phyloP scores from a whole-genome alignment of 495 filamentous ascomycete genomes.

The Neurospora intermedia region DNA sequence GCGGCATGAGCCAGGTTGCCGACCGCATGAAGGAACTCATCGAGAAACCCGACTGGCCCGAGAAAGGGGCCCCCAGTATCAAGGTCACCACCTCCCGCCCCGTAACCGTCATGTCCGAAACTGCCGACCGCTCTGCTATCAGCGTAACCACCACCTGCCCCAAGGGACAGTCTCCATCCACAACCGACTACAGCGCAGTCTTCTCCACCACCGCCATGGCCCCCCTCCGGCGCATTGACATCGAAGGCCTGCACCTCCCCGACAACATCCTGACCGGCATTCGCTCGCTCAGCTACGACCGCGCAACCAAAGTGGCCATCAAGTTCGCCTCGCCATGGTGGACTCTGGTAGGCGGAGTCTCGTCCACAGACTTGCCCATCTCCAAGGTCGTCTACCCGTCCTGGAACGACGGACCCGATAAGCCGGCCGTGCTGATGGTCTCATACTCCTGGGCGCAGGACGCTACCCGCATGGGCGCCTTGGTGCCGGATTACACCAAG shows the following conservation, averaged over 20 bases:
- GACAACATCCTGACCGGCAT: slow-evolving; percentile 16
- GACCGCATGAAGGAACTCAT: not conserved
- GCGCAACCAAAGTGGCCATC: slow-evolving; percentile 24
- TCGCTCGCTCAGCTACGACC: slow-evolving; percentile 21
- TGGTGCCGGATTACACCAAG: slow-evolving; percentile 14
- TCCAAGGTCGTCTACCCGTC: slow-evolving; percentile 36
- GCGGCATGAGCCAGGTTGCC: not conserved
- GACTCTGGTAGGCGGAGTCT: slow-evolving; percentile 22
- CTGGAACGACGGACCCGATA: slow-evolving; percentile 21
- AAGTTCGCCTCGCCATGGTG: slow-evolving; percentile 25
- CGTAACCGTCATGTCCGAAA: slow-evolving; percentile 11
- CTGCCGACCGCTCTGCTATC: not conserved
- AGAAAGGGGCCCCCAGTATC: not conserved
- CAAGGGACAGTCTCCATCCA: not conserved
- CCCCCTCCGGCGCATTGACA: slow-evolving; percentile 19
- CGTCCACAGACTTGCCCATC: slow-evolving; percentile 26
- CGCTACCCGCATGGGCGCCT: slow-evolving; percentile 25
- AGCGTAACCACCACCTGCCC: not conserved
- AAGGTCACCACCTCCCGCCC: slow-evolving; percentile 10
- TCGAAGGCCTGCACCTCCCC: slow-evolving; percentile 9
- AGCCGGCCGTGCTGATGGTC: slow-evolving; percentile 28
- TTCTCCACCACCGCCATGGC: slow-evolving; percentile 22
- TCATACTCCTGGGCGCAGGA: slow-evolving; percentile 37
- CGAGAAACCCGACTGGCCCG: not conserved
- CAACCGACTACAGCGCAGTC: slow-evolving; percentile 15